Conservation (phyloP, 2,329 filamentous ascomycete species). For the Seiridium cupressi region DNA sequence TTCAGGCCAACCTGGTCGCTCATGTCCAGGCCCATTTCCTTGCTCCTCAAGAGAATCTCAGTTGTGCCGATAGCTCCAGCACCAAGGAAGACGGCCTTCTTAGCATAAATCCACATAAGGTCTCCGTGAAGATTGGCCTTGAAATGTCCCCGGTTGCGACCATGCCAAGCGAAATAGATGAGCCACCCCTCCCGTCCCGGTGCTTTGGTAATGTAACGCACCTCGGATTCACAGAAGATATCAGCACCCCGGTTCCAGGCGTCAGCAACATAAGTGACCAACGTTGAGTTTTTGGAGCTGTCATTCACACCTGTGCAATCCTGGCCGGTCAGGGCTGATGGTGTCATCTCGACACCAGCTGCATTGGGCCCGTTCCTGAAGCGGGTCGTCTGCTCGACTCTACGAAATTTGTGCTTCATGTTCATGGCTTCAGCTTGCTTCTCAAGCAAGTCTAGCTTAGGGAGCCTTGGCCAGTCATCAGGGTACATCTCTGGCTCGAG, state of each 20-base stretch:
- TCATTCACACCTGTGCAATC: conserved; percentile 66
- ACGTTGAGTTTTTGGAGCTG: conserved; percentile 64
- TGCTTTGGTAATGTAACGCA: conserved; percentile 58
- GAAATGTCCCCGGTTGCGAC: conserved; percentile 54
- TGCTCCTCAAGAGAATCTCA: conserved; percentile 62
- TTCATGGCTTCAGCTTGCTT: conserved; percentile 54
- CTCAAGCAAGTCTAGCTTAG: conserved; percentile 57
- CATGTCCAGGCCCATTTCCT: conserved; percentile 54
- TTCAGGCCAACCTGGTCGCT: conserved; percentile 56
- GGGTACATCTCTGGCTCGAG: conserved; percentile 61
- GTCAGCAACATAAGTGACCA: conserved; percentile 66
- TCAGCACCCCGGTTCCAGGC: conserved; percentile 73
- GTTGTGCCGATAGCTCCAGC: conserved; percentile 65
- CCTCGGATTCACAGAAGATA: conserved; percentile 69
- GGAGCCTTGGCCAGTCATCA: conserved; percentile 51
- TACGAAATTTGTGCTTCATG: conserved; percentile 50
- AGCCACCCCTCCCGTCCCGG: conserved; percentile 54
- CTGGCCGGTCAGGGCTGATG: conserved; percentile 59
- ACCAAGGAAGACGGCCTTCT: conserved; percentile 64
- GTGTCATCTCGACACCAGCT: conserved; percentile 62
- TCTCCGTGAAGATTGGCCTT: conserved; percentile 53
- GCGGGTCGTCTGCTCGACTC: conserved; percentile 60
- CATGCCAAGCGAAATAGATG: conserved; percentile 65
- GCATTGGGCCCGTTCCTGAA: conserved; percentile 61
- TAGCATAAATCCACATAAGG: conserved; percentile 66